These are phyloP conservation scores for Lactarius psammicola DNA, from an alignment of 768 basidiomycete species.

Conservation along the genomic window DNA sequence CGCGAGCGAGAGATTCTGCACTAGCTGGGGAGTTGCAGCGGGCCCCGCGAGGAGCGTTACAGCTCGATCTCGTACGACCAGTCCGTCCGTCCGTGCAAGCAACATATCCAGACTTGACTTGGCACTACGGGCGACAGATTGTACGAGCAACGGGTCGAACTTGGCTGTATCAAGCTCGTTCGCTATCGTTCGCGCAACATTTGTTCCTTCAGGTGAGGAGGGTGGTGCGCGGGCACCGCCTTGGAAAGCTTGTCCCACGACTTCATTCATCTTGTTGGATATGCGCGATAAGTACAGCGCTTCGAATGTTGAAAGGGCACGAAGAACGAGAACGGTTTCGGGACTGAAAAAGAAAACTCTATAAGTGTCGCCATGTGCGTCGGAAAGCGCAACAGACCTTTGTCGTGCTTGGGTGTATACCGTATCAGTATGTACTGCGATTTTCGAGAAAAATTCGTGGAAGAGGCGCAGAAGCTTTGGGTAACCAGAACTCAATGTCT, in stretches of 20 bases:
- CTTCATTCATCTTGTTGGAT: slow-evolving; percentile 79
- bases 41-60: slow-evolving; percentile 76
- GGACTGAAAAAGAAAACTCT: slow-evolving; percentile 51
- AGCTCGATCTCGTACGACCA: slow-evolving; percentile 77
- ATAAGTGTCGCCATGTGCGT: not conserved
- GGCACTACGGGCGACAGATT: slow-evolving; percentile 73
- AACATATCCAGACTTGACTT: slow-evolving; percentile 68
- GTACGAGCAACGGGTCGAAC: slow-evolving; percentile 87
- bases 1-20: slow-evolving; percentile 72
- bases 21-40: slow-evolving; percentile 73
- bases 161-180: slow-evolving; percentile 93
- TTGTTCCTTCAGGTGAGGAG: slow-evolving; percentile 70
- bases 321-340: slow-evolving; percentile 86
- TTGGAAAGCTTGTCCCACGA: slow-evolving; percentile 72
- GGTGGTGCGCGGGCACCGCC: slow-evolving; percentile 70
- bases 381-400: slow-evolving; percentile 49
- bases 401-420: slow-evolving; percentile 81
- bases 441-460: slow-evolving; percentile 96
- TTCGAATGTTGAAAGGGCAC: slow-evolving; percentile 82
- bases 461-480: slow-evolving; percentile 86
- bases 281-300: slow-evolving; percentile 85
- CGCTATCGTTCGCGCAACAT: slow-evolving; percentile 69
- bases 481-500: slow-evolving; percentile 83
- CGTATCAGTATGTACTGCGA: slow-evolving; percentile 94
- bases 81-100: slow-evolving; percentile 56